Evolutionary conservation across 2,329 filamentous ascomycete species (phyloP), one percentile per base, ranked within the genome.

Genomic region (Penicillium sp.): DNA sequence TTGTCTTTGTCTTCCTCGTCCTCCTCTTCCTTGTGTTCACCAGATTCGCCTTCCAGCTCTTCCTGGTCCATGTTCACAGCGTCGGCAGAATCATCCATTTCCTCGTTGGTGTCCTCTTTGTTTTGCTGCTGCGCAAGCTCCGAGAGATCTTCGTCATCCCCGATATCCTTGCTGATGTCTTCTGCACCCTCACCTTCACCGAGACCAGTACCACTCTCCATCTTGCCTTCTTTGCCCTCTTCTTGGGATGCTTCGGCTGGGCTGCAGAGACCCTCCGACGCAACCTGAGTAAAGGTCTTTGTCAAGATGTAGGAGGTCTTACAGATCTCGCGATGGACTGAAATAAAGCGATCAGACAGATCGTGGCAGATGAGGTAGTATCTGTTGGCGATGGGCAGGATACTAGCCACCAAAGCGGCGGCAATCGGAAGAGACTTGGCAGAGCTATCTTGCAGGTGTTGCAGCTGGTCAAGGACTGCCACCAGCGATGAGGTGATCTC

Each of bases 81-180:
- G 58, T 78, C 74, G 44, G 74, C 72, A 22, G 70, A 70, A 48
- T 74, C 69, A 41, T 79, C 74, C 51, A 76, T 74, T 13, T 77
- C 72, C 7, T 74, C 72, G 13, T 67, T 67, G 7, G 70, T 63
- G 42, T 88, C 73, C 41, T 80, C 82, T 55, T 85, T 81, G 54
- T 89, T 87, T 38, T 85, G 81, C 64, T 96, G 88, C 68, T 96
- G 90, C 0, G 94, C 92, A 40, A 99, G 78, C 61, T 99, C 94
- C 0, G 89, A 85, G 4, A 99, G 76, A 67, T 99, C 92, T 69
- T 99, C 94, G 54, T 99, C 92, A 14, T 92, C 87, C 57, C 89
- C 85, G 42, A 99, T 88, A 65, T 99, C 94, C 69, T 99, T 97
- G 73, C 92, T 97, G 58, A 99, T 97, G 70, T 99, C 92, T 68